Percentiles rank a stretch among this genome's conserved stretches.
phyloP scores from a whole-genome alignment of 495 filamentous ascomycete species.

The Lasiosphaeria hispida region DNA sequence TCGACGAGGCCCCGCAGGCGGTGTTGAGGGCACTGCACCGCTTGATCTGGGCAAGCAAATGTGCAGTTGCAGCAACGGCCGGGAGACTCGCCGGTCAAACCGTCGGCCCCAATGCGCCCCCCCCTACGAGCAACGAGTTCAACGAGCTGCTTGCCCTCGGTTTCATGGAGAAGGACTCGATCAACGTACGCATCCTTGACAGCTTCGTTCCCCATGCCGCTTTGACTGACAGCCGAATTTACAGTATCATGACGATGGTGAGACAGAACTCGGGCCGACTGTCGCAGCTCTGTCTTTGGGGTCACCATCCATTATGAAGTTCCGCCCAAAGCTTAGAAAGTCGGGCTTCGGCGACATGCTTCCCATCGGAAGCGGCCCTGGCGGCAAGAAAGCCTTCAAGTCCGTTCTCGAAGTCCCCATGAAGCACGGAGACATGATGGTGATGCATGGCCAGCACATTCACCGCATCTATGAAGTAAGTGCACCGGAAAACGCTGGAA shows the following conservation, averaged over 20 bases:
- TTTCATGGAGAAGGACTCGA: constrained; percentile 68
- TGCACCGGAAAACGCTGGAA: neutral
- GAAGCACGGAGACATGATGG: constrained; percentile 74
- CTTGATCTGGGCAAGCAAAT: constrained; percentile 62
- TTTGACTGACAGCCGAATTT: neutral
- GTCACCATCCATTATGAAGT: constrained; percentile 61
- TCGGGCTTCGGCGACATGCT: constrained; percentile 40
- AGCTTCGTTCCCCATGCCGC: neutral
- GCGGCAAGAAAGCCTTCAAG: constrained; percentile 21
- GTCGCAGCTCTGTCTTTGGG: constrained; percentile 77
- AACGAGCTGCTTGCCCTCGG: constrained; percentile 78
- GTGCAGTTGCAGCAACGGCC: constrained; percentile 35
- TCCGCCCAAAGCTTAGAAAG: constrained; percentile 63
- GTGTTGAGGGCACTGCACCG: constrained; percentile 59
- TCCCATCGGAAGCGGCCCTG: constrained; percentile 29
- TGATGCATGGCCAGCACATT: constrained; percentile 74
- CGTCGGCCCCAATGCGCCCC: constrained; percentile 10
- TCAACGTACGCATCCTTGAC: constrained; percentile 53
- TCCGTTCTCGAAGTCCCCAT: constrained; percentile 44
- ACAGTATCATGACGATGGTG: constrained; percentile 86
- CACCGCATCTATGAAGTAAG: constrained; percentile 72
- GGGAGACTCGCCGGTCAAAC: constrained; percentile 14
- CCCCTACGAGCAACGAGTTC: constrained; percentile 42
- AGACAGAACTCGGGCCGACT: constrained; percentile 68
- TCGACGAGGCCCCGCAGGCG: constrained; percentile 56